These are phyloP conservation scores for Micractinium sp. DNA, from an alignment of 139 green algal species.

Conservation along the genomic window DNA sequence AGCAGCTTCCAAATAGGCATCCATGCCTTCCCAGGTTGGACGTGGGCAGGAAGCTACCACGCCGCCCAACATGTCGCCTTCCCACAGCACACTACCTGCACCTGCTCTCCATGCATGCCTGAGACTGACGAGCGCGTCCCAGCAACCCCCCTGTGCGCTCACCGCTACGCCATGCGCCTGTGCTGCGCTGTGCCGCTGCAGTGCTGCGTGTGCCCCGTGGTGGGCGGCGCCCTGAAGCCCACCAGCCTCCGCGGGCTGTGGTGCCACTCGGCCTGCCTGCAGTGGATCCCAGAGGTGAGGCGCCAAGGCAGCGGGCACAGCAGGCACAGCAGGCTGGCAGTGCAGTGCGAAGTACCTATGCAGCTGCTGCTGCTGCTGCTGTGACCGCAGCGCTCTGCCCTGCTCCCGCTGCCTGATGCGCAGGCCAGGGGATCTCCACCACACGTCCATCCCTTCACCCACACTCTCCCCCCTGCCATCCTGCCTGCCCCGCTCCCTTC, in stretches of 20 bases:
- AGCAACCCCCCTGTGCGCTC: background rate
- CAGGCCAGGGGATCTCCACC: background rate
- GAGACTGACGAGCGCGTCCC: no score
- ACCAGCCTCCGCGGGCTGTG: constrained; percentile 79
- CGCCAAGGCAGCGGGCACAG: background rate
- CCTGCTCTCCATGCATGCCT: background rate
- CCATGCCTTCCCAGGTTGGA: no score
- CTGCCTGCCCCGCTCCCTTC: background rate
- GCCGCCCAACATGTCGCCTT: no score
- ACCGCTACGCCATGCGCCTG: background rate
- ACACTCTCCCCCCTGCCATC: background rate
- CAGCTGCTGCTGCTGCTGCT: no score
- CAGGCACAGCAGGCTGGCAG: background rate
- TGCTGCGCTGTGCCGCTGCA: constrained; percentile 38
- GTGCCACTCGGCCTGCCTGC: constrained; percentile 87
- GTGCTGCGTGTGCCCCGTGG: constrained; percentile 92
- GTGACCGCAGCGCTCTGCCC: no score
- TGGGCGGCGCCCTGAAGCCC: constrained; percentile 90
- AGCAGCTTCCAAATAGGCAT: background rate
- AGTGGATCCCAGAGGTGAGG: constrained; percentile 83
- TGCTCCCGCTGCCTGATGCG: no score
- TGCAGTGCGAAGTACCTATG: background rate
- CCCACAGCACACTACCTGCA: no score
- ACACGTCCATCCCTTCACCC: background rate
- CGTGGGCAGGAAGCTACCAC: no score